These are phyloP conservation scores for Diatrype stigma DNA, from an alignment of 2,329 filamentous ascomycete species.

Conservation along the genomic window DNA sequence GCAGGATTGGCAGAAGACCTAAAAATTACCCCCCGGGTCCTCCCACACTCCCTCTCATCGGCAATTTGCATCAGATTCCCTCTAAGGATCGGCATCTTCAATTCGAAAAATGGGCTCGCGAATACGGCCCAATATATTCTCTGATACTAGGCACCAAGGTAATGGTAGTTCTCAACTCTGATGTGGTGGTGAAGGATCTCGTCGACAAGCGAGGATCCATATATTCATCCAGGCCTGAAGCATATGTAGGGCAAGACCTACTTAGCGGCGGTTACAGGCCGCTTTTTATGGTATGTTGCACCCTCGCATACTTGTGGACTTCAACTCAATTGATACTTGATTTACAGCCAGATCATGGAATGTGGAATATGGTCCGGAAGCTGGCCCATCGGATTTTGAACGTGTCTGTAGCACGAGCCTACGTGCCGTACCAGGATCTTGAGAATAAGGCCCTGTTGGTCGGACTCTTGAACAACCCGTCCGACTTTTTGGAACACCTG, in stretches of 20 bases:
- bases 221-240: constrained; percentile 39
- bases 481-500: constrained; percentile 39
- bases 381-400: constrained; percentile 40
- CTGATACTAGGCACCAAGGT: constrained; percentile 43
- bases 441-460: constrained; percentile 52
- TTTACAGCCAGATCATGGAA: constrained; percentile 2
- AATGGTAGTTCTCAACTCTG: constrained; percentile 40
- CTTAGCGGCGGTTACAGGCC: neutral
- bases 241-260: constrained; percentile 37
- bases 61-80: constrained; percentile 46
- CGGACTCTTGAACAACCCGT: constrained; percentile 40
- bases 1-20: constrained; percentile 18
- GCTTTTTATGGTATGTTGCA: neutral
- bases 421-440: constrained; percentile 49
- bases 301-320: neutral
- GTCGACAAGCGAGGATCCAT: constrained; percentile 43
- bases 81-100: constrained; percentile 34
- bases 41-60: constrained; percentile 43
- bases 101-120: constrained; percentile 44
- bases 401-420: constrained; percentile 35
- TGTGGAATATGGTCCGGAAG: constrained; percentile 25
- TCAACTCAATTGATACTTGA: neutral
- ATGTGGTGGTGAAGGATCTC: constrained; percentile 42
- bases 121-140: constrained; percentile 46
- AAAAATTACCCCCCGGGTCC: constrained; percentile 41